Conservation (phyloP, 1,284 basidiomycete genomes). For the Hymenochaete sp. region DNA sequence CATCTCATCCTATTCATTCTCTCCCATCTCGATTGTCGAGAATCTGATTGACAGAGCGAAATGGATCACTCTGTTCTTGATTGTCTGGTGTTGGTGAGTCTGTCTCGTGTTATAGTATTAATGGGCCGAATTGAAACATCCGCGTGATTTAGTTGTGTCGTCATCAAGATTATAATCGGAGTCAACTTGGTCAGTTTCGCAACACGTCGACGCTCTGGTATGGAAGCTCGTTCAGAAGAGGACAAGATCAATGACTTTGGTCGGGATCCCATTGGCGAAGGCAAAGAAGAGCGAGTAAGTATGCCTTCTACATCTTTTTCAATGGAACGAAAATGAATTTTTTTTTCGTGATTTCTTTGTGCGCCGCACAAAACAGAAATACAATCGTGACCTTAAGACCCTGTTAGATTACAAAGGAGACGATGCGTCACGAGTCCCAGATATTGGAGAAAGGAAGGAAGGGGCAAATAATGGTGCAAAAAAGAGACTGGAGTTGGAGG, state of each 20-base stretch:
- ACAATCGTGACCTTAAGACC: slow-evolving; percentile 71
- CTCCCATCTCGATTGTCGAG: slow-evolving; percentile 18
- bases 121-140: too few species aligned
- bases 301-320: background rate
- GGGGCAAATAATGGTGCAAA: slow-evolving; percentile 33
- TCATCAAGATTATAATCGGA: slow-evolving; percentile 83
- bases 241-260: slow-evolving; percentile 78
- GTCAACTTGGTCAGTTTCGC: slow-evolving; percentile 83
- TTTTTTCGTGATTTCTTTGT: slow-evolving; percentile 9
- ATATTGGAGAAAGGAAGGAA: slow-evolving; percentile 56
- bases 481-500: slow-evolving; percentile 65
- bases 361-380: too few species aligned
- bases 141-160: slow-evolving; percentile 51
- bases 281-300: slow-evolving; percentile 72
- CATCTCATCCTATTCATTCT: slow-evolving; percentile 38
- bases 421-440: slow-evolving; percentile 56
- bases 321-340: background rate
- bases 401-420: slow-evolving; percentile 63
- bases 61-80: slow-evolving; percentile 54
- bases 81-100: slow-evolving; percentile 76
- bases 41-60: slow-evolving; percentile 46
- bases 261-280: slow-evolving; percentile 80
- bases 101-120: background rate
- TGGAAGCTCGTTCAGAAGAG: slow-evolving; percentile 66
- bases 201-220: slow-evolving; percentile 59